Conservation (phyloP, 202 grass and related monocot genomes). For the Brachypodium distachyon region DNA sequence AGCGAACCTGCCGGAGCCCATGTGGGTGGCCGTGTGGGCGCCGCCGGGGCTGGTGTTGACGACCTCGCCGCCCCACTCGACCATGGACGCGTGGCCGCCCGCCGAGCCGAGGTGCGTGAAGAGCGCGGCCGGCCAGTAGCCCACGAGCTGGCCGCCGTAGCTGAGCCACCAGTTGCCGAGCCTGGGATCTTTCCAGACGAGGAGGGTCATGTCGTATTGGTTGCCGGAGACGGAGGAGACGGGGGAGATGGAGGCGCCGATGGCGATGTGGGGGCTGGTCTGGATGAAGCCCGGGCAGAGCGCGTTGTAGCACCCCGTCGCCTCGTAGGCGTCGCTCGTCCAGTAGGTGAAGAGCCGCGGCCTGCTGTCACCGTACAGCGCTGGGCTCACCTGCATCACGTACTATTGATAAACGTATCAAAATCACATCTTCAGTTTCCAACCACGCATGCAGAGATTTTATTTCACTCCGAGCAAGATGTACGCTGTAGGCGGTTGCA, state of each 20-base stretch:
- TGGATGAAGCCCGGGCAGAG: slow-evolving; percentile 90
- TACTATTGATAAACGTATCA: slow-evolving; percentile 85
- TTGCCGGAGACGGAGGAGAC: slow-evolving; percentile 36
- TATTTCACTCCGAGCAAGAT: no score
- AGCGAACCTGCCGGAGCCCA: slow-evolving; percentile 80
- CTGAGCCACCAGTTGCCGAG: slow-evolving; percentile 97
- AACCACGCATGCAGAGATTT: no score
- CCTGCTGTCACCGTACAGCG: slow-evolving; percentile 90
- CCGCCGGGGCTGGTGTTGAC: slow-evolving; percentile 56
- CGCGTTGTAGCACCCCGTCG: slow-evolving; percentile 92
- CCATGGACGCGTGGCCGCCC: slow-evolving; percentile 86
- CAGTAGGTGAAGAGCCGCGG: slow-evolving; percentile 96
- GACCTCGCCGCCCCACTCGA: slow-evolving; percentile 96
- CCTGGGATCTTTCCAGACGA: slow-evolving; percentile 95
- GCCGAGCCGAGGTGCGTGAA: slow-evolving; percentile 91
- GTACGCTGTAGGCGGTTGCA: no score
- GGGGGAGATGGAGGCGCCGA: slow-evolving; percentile 87
- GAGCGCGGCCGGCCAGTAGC: slow-evolving; percentile 87
- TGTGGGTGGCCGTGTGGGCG: slow-evolving; percentile 75
- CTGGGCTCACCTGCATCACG: slow-evolving; percentile 99
- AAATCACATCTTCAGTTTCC: no score
- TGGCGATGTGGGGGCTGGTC: slow-evolving; percentile 69
- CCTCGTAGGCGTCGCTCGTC: slow-evolving; percentile 95
- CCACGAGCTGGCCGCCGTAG: slow-evolving; percentile 71
- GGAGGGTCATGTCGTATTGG: slow-evolving; percentile 88